These are phyloP conservation scores for Lathyrus tuberosus DNA, from an alignment of 306 rosid species.

Conservation along the genomic window DNA sequence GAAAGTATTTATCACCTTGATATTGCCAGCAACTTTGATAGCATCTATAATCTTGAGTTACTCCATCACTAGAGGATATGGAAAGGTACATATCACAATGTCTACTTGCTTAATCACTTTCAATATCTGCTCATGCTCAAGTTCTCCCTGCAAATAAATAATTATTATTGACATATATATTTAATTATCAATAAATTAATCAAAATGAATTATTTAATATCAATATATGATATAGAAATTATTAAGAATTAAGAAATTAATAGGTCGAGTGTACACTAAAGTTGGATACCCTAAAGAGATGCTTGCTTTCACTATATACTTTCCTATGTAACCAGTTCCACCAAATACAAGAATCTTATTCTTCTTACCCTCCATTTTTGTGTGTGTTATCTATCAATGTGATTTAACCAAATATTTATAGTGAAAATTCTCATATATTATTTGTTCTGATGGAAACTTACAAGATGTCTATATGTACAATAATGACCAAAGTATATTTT, in stretches of 20 bases:
- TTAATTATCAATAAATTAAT: not conserved
- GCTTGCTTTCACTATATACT: conserved; percentile 53
- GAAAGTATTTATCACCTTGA: conserved; percentile 10
- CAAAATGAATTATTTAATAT: not conserved
- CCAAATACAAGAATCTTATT: conserved; percentile 46
- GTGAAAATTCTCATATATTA: not conserved
- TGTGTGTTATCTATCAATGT: too few species aligned
- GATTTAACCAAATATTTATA: not conserved
- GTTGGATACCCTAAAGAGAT: conserved; percentile 45
- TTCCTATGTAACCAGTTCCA: conserved; percentile 57
- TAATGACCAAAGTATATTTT: not conserved
- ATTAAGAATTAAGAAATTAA: not conserved
- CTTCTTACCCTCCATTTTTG: not conserved
- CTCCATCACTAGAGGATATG: conserved; percentile 44
- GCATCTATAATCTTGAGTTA: conserved; percentile 49
- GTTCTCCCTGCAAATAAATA: conserved; percentile 35
- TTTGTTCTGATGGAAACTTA: not conserved
- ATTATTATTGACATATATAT: not conserved
- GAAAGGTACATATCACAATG: conserved; percentile 42
- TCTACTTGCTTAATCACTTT: conserved; percentile 38
- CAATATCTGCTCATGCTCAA: conserved; percentile 47
- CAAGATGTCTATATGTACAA: not conserved
- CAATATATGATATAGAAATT: not conserved
- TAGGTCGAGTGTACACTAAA: conserved; percentile 41
- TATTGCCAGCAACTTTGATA: conserved; percentile 45